Base-by-base conservation (phyloP, 148 eudicot genomes). In the Fagopyrum esculentum region DNA sequence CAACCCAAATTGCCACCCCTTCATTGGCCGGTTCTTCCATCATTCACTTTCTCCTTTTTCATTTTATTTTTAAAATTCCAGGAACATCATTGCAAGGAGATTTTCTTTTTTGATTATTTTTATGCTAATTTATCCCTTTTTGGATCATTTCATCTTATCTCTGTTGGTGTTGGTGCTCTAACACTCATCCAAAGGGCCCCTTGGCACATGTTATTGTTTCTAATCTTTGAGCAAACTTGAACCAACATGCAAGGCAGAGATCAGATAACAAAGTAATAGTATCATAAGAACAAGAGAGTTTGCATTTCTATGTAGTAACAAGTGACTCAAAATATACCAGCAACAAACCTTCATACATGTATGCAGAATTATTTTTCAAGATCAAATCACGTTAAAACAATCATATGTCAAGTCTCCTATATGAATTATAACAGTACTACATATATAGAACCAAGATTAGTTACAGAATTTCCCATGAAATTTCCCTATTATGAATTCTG, bases 191-290 rank as follows among this genome's bases (percentile, higher is more conserved):
- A 19, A 19, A 50, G 13, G 13, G 13, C 12, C 59, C 59, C 5
- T 54, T 54, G 1, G 40, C 40, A 35, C 40, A 35, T 35, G 40
- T 35, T 22, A n/a, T 57, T 0, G 66, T 60, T 60, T 60, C 66
- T 35, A 35, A 60, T 60, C 35, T 60, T 26, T 26, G 66, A 60
- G 66, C 43, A 11, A 60, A 60, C 66, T 60, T 60, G 66, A 60
- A 22, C 35, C 4, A 60, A 12, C 40, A 35, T 35, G 40, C 40
- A 35, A 35, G 40, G 0, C 40, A 35, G 40, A 35, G 40, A 35
- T 35, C 40, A 35, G 40, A 35, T 35, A 35, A 35, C 40, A 35
- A 35, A 30, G 35, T 30, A 30, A 30, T 30, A 30, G 35, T 30
- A 30, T 30, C 5, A 59, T 4, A 57, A 59, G 30, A 59, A 8